A percentile compares a stretch with the other conserved stretches of the same genome.
Evolutionary conservation across 352 stramenopile species (phyloP).

Genomic region (Globisporangium cystogenes): DNA sequence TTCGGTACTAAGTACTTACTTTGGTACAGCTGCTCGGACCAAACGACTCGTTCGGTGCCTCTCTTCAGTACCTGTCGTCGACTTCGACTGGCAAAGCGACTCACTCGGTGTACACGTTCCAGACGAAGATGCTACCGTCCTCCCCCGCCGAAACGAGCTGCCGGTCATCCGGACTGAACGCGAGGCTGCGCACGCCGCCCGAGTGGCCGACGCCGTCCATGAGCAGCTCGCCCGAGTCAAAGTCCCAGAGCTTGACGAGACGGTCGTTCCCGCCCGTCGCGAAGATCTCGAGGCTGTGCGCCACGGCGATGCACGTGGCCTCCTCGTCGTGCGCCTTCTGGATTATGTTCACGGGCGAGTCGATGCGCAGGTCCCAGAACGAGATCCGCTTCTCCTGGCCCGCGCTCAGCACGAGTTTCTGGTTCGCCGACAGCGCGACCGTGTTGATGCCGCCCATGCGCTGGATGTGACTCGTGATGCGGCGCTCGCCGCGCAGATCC

Average conservation of each 20-base stretch:
- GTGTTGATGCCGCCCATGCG: conserved; percentile 93
- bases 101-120: conserved; percentile 82
- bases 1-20: too few species aligned
- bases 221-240: conserved; percentile 45
- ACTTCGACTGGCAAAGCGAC: too few species aligned
- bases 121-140: conserved; percentile 91
- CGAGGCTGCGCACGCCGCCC: conserved; percentile 58
- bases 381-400: conserved; percentile 92
- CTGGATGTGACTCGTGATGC: conserved; percentile 87
- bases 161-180: conserved; percentile 88
- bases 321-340: conserved; percentile 79
- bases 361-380: conserved; percentile 89
- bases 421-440: conserved; percentile 80
- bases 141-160: conserved; percentile 90
- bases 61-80: too few species aligned
- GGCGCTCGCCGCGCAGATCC: conserved; percentile 86
- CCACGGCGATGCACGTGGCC: conserved; percentile 86
- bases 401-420: conserved; percentile 88
- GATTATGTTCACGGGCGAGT: conserved; percentile 75
- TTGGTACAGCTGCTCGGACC: too few species aligned
- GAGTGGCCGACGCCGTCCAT: conserved; percentile 80
- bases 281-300: conserved; percentile 77
- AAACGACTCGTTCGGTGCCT: too few species aligned
- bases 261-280: conserved; percentile 84
- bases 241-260: conserved; percentile 89